phyloP scores from a whole-genome alignment of 176 grass and related monocot genomes.

The Paspalum notatum region DNA sequence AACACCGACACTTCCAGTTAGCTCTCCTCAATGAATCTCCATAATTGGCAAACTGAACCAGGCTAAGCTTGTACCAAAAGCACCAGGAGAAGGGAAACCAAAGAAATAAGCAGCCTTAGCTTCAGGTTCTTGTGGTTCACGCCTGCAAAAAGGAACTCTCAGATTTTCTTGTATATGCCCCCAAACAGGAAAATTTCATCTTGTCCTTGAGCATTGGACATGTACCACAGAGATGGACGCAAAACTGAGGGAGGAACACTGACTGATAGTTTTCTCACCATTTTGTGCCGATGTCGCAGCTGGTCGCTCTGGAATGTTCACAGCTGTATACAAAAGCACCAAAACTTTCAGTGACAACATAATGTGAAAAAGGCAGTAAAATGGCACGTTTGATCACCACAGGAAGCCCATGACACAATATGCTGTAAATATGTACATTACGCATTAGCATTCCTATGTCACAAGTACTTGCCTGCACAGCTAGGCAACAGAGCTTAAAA shows the following conservation, averaged over 20 bases:
- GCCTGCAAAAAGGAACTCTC: conserved; percentile 45
- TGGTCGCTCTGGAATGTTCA: conserved; percentile 83
- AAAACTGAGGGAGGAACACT: neutral
- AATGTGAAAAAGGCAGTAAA: conserved; percentile 26
- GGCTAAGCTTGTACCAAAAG: conserved; percentile 48
- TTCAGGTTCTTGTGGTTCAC: conserved; percentile 51
- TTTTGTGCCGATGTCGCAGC: conserved; percentile 71
- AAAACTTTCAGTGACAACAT: conserved; percentile 30
- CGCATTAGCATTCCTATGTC: conserved; percentile 19
- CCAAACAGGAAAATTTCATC: neutral
- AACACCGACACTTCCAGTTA: conserved; percentile 30
- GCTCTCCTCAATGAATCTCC: conserved; percentile 43
- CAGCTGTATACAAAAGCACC: conserved; percentile 55
- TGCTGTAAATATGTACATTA: conserved; percentile 14
- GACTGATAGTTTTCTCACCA: conserved; percentile 50
- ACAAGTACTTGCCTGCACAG: conserved; percentile 25
- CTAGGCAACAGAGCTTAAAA: conserved; percentile 13
- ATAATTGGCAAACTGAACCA: conserved; percentile 24
- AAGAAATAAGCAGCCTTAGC: conserved; percentile 39
- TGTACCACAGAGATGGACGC: conserved; percentile 3
- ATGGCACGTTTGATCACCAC: neutral
- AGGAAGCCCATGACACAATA: conserved; percentile 33
- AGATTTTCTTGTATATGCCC: neutral
- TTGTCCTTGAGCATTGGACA: neutral
- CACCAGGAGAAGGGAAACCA: conserved; percentile 38